Conservation (phyloP, 2,329 filamentous ascomycete species). For the Trichoderma endophyticum region DNA sequence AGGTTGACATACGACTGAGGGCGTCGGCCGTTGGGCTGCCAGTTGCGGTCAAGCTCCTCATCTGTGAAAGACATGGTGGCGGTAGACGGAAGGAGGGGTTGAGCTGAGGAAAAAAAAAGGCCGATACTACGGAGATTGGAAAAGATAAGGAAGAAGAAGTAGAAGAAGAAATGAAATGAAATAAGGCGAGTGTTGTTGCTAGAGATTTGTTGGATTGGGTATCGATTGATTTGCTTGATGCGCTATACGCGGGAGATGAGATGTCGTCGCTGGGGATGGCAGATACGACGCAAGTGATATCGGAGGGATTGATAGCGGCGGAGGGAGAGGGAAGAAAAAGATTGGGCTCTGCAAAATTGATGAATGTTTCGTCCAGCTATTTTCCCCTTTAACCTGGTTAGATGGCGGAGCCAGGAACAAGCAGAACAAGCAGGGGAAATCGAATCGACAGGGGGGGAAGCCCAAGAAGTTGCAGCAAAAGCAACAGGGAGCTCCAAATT, state of each 20-base stretch:
- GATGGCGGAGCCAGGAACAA: slow-evolving; percentile 15
- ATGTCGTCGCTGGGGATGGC: slow-evolving; percentile 8
- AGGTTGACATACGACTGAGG: slow-evolving; percentile 72
- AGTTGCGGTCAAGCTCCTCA: slow-evolving; percentile 70
- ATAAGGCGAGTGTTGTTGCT: background rate
- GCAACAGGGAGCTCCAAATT: slow-evolving; percentile 17
- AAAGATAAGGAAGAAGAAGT: background rate
- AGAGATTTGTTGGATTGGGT: background rate
- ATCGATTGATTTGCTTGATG: background rate
- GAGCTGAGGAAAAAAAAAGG: background rate
- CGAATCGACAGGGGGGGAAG: slow-evolving; percentile 11
- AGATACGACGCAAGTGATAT: slow-evolving; percentile 2
- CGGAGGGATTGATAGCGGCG: slow-evolving; percentile 3
- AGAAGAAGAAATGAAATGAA: background rate
- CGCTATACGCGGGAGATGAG: background rate
- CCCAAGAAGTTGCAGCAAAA: slow-evolving; percentile 9
- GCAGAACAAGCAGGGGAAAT: slow-evolving; percentile 12
- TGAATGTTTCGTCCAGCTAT: slow-evolving; percentile 13
- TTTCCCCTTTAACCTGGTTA: slow-evolving; percentile 15
- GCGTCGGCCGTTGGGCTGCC: slow-evolving; percentile 73
- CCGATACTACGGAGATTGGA: background rate
- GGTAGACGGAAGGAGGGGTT: slow-evolving; percentile 5
- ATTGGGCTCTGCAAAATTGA: slow-evolving; percentile 16
- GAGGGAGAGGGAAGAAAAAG: background rate
- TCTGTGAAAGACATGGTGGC: slow-evolving; percentile 47